Evolutionary conservation across 2,329 filamentous ascomycete species (phyloP).

Genomic region (Ophiostoma sp.): DNA sequence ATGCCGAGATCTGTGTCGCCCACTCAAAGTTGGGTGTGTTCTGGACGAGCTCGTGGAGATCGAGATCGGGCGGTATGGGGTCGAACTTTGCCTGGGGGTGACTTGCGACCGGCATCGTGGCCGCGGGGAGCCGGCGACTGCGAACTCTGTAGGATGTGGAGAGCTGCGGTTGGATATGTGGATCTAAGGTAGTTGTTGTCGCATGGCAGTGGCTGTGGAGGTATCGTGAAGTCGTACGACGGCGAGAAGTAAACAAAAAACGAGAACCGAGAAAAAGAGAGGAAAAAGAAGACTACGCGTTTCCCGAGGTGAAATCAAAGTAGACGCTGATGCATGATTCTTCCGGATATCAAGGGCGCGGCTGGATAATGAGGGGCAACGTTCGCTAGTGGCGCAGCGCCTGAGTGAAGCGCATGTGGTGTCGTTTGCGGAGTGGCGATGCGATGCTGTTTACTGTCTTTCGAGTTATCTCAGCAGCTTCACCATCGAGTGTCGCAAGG

Average conservation of each 20-base stretch:
- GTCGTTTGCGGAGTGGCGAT: neutral
- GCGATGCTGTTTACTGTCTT: neutral
- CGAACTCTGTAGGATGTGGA: too few relatives aligned
- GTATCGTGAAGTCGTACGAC: neutral
- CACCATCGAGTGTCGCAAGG: neutral
- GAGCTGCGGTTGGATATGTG: too few relatives aligned
- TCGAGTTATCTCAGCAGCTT: neutral
- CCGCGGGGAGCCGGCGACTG: too few relatives aligned
- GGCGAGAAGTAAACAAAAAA: neutral
- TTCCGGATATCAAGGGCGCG: neutral
- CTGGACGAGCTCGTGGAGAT: constrained; percentile 70
- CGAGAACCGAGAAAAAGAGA: neutral
- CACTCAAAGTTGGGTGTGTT: constrained; percentile 78
- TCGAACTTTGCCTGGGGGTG: constrained; percentile 86
- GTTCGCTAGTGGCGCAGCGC: neutral
- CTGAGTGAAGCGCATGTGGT: neutral
- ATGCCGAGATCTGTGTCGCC: constrained; percentile 71
- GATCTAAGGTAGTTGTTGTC: neutral
- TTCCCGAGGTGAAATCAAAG: neutral
- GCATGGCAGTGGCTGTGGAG: neutral
- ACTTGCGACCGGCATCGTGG: constrained; percentile 28
- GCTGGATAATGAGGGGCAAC: neutral
- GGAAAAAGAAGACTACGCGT: neutral
- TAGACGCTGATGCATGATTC: neutral
- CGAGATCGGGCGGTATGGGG: constrained; percentile 79